phyloP scores from a whole-genome alignment of 257 asterid genomes.

The Przewalskia tangutica region DNA sequence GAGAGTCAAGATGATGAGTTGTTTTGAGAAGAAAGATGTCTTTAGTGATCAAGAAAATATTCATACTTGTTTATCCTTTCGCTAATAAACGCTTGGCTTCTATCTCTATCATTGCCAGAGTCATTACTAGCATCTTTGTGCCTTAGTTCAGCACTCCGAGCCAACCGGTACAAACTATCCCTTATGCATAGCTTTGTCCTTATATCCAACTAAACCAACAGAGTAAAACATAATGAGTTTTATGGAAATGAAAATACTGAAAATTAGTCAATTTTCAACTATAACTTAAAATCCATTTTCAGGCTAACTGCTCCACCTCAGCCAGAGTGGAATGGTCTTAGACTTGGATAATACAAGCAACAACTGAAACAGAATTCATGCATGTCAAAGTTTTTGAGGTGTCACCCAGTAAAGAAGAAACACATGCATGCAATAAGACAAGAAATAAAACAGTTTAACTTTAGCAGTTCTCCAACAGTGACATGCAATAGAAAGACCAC shows the following conservation, averaged over 20 bases:
- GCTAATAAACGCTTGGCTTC: constrained; percentile 23
- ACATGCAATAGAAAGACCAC: background rate
- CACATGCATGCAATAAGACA: background rate
- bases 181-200: constrained; percentile 77
- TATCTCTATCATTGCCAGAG: constrained; percentile 31
- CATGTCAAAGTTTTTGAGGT: background rate
- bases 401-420: background rate
- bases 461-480: background rate
- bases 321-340: background rate
- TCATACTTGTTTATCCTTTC: constrained; percentile 50
- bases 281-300: background rate
- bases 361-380: background rate
- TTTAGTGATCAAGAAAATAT: background rate
- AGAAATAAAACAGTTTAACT: background rate
- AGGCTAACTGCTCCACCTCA: background rate
- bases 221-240: constrained; percentile 2
- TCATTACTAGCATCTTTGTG: constrained; percentile 23
- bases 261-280: background rate
- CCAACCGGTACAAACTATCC: constrained; percentile 81
- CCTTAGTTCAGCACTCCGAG: constrained; percentile 67
- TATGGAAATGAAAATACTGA: background rate
- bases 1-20: background rate
- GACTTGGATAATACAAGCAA: background rate
- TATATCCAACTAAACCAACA: constrained; percentile 59
- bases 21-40: background rate